phyloP scores from a whole-genome alignment of 1,284 basidiomycete genomes.

The Coniferiporia weirii region DNA sequence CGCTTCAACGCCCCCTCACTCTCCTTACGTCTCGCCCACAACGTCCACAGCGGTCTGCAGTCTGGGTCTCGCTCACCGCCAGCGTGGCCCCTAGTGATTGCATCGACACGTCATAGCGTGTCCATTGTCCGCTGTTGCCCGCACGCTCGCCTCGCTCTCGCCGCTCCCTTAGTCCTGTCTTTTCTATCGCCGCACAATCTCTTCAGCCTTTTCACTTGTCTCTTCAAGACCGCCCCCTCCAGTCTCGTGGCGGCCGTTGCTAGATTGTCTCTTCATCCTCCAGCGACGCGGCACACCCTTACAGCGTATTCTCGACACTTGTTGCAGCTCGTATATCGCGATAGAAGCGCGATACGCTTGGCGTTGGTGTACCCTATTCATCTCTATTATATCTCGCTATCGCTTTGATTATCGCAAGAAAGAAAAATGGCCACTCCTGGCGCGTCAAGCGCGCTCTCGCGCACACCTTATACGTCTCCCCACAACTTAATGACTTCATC shows the following conservation, averaged over 20 bases:
- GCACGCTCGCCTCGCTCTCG: neutral
- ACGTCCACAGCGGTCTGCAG: neutral
- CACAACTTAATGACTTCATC: neutral
- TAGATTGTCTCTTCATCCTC: neutral
- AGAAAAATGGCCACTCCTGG: neutral
- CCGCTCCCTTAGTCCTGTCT: neutral
- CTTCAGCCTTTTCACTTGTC: neutral
- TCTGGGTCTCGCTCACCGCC: neutral
- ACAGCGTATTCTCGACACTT: neutral
- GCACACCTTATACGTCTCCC: neutral
- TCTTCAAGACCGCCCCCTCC: neutral
- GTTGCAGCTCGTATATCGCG: neutral
- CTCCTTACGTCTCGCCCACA: neutral
- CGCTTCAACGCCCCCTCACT: neutral
- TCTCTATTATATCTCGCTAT: too few relatives aligned
- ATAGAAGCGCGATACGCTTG: neutral
- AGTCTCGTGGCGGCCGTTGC: neutral
- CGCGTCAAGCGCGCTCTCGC: neutral
- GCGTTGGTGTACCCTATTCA: too few relatives aligned
- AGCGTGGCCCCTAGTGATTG: neutral
- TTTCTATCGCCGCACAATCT: neutral
- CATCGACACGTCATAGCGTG: conserved; percentile 1
- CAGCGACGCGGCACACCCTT: neutral
- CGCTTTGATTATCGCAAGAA: neutral
- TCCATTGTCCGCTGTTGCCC: neutral